Base-by-base conservation (phyloP, 2,329 filamentous ascomycete genomes). In the Paraphoma sp. region DNA sequence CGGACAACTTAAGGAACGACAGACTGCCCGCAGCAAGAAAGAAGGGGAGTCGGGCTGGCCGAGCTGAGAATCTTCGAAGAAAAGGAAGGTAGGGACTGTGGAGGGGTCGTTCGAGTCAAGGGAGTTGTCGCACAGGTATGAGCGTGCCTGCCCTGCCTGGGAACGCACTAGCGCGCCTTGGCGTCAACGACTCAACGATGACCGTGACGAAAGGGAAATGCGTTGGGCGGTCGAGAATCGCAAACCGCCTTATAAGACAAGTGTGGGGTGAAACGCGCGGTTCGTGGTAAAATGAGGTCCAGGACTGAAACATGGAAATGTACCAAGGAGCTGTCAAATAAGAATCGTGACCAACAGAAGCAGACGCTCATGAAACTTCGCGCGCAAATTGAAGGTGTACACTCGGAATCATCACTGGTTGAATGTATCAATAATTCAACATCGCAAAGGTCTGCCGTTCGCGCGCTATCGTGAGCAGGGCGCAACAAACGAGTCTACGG, bases 21-120 rank as follows among this genome's bases (percentile, higher is more conserved):
- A 58, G 57, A 66, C 63, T 63, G 62, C 62, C 40, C 64, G 67
- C 62, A 67, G 65, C 47, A 59, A 45, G 45, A 64, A 64, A 56
- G 62, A 66, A 61, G 55, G 60, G 57, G 51, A 48, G 47, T 57
- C 57, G 59, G 62, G 17, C 59, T 61, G 56, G 62, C 63, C 59
- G 59, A 59, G 40, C 51, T 50, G 51, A 57, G 62, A 60, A 69
- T 59, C 48, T 48, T 54, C 31, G 44, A 53, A 45, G 50, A 44
- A 53, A 63, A 60, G 55, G 51, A 48, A 33, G 46, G 62, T 59
- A 67, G 59, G 57, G 66, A 71, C 62, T 59, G 64, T 52, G 50
- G 53, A 36, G 45, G 11, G 14, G 42, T 45, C 48, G 28, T 57
- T 42, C 45, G 54, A 61, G 46, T 38, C 50, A 47, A 54, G 60